A percentile compares a stretch with the other conserved stretches of the same genome.
Conservation (phyloP, 345 rosid genomes). For the Mangifera indica region DNA sequence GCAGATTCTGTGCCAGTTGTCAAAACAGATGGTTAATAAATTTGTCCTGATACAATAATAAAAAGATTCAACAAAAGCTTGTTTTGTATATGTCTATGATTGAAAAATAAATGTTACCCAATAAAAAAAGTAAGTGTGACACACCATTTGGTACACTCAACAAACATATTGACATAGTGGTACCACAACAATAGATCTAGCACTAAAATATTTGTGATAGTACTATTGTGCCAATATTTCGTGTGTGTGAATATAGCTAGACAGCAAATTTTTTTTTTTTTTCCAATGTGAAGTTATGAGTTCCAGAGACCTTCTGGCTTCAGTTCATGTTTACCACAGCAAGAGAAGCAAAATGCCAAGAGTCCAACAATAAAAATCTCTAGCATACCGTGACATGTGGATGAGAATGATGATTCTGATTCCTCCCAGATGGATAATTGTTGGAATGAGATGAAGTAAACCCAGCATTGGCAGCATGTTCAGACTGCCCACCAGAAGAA, state of each 20-base stretch:
- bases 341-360: background rate
- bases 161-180: background rate
- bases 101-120: background rate
- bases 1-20: slow-evolving; percentile 31
- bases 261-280: background rate
- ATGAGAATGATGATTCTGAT: slow-evolving; percentile 34
- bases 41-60: background rate
- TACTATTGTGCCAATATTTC: too few species aligned
- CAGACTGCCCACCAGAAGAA: slow-evolving; percentile 29
- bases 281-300: background rate
- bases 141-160: background rate
- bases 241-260: too few species aligned
- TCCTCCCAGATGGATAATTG: slow-evolving; percentile 46
- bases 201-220: background rate
- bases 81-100: background rate
- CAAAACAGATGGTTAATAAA: slow-evolving; percentile 1
- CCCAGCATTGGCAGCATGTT: slow-evolving; percentile 29
- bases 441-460: slow-evolving; percentile 27
- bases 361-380: background rate
- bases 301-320: background rate
- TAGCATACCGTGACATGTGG: slow-evolving; percentile 45
- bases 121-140: background rate
- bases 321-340: background rate
- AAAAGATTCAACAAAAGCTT: background rate
- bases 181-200: slow-evolving; percentile 17